Conservation (phyloP, 2,329 filamentous ascomycete species). For the Epichloe sibirici region DNA sequence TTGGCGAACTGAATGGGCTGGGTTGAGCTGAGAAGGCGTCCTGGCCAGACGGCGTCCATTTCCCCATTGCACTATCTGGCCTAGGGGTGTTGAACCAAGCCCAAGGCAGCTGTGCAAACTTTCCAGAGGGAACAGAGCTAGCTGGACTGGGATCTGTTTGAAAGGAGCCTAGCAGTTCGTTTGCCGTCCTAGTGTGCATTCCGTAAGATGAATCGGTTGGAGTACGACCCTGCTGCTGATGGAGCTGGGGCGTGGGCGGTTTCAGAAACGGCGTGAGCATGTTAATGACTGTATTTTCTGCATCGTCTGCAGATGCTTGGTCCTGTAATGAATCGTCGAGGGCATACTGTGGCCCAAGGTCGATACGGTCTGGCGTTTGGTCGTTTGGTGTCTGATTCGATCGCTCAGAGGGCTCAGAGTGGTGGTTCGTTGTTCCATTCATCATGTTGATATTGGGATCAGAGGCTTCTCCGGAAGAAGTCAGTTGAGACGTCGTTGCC, state of each 20-base stretch:
- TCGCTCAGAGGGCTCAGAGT: background rate
- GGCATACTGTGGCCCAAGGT: background rate
- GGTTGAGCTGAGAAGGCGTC: slow-evolving; percentile 15
- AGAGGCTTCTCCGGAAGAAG: background rate
- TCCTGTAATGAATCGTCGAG: background rate
- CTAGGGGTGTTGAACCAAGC: slow-evolving; percentile 31
- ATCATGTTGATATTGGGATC: background rate
- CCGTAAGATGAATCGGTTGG: slow-evolving; percentile 38
- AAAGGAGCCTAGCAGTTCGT: slow-evolving; percentile 35
- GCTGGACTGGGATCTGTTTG: slow-evolving; percentile 20
- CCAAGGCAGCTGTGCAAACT: slow-evolving; percentile 35
- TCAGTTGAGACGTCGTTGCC: background rate
- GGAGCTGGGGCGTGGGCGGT: slow-evolving; percentile 29
- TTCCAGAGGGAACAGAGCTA: slow-evolving; percentile 17
- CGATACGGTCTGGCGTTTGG: background rate
- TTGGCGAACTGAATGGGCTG: slow-evolving; percentile 15
- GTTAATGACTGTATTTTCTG: slow-evolving; percentile 29
- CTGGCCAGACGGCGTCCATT: slow-evolving; percentile 10
- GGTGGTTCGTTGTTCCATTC: too few species aligned
- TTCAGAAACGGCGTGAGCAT: slow-evolving; percentile 38
- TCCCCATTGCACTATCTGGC: slow-evolving; percentile 13
- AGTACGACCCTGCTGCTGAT: slow-evolving; percentile 17
- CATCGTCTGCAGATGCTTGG: slow-evolving; percentile 14
- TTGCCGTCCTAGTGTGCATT: slow-evolving; percentile 39
- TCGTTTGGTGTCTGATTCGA: background rate